Percentiles rank a stretch among this genome's conserved stretches.
phyloP scores from a whole-genome alignment of 1,284 basidiomycete species.

The Papiliotrema fonsecae region DNA sequence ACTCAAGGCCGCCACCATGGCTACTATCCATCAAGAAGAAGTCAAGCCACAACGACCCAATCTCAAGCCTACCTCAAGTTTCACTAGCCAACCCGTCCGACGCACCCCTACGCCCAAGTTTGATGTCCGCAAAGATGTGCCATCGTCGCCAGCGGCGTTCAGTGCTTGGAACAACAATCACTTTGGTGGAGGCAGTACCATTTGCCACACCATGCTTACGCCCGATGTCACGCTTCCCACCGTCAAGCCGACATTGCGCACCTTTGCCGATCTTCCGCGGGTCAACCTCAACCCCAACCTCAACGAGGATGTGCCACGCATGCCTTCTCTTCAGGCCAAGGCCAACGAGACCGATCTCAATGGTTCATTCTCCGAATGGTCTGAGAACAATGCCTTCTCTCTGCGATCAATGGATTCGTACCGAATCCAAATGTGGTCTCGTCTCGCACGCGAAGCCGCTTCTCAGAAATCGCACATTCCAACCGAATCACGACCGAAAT shows the following conservation, averaged over 20 bases:
- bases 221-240: conserved; percentile 54
- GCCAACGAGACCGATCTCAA: conserved; percentile 51
- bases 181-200: conserved; percentile 63
- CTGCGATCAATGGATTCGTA: conserved; percentile 76
- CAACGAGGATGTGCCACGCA: conserved; percentile 47
- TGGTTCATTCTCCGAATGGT: conserved; percentile 57
- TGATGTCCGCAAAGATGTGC: conserved; percentile 78
- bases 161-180: conserved; percentile 52
- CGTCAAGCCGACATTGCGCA: conserved; percentile 12
- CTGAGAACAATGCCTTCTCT: conserved; percentile 71
- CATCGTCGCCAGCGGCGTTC: conserved; percentile 46
- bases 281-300: conserved; percentile 74
- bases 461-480: conserved; percentile 38
- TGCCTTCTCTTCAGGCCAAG: conserved; percentile 20
- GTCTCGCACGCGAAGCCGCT: conserved; percentile 58
- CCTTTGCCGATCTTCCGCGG: conserved; percentile 33
- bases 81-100: conserved; percentile 29
- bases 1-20: conserved; percentile 61
- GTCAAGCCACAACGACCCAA: background rate
- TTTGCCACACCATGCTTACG: conserved; percentile 76
- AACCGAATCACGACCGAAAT: conserved; percentile 43
- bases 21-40: conserved; percentile 48
- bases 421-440: conserved; percentile 80
- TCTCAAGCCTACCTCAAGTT: conserved; percentile 5
- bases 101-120: conserved; percentile 50